Evolutionary conservation across 495 filamentous ascomycete species (phyloP).

Genomic region (Penicillium lividum): DNA sequence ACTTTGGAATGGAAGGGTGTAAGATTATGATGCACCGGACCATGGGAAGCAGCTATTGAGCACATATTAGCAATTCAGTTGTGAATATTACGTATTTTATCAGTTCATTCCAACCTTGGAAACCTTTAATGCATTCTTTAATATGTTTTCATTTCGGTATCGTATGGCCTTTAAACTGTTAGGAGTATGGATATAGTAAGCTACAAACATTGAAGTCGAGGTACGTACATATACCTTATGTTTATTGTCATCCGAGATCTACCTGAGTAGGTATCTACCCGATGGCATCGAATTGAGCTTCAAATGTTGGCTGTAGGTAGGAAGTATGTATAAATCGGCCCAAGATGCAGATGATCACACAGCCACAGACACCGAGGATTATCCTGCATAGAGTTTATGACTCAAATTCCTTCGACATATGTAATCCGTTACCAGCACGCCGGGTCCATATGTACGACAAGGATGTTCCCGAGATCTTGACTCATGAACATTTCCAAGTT

Average conservation of each 20-base stretch:
- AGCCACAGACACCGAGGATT: background rate
- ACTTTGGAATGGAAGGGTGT: constrained; percentile 15
- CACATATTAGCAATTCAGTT: constrained; percentile 24
- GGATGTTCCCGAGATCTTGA: background rate
- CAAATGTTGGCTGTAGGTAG: background rate
- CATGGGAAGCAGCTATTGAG: constrained; percentile 11
- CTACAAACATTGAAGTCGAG: background rate
- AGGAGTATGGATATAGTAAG: background rate
- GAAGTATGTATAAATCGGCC: background rate
- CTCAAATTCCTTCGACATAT: background rate
- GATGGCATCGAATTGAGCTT: background rate
- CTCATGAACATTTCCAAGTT: background rate
- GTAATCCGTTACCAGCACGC: background rate
- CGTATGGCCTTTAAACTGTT: background rate
- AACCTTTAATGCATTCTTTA: background rate
- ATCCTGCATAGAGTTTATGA: background rate
- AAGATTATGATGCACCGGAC: constrained; percentile 16
- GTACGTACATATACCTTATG: too few relatives aligned
- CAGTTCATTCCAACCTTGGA: background rate
- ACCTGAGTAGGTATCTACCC: background rate
- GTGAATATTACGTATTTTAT: constrained; percentile 1
- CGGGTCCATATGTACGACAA: background rate
- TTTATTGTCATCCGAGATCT: too few relatives aligned
- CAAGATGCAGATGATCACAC: background rate
- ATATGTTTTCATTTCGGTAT: background rate